A percentile compares a stretch with the other conserved stretches of the same genome.
Evolutionary conservation across 2,329 filamentous ascomycete genomes (phyloP).

Genomic region (Plenodomus tracheiphilus): DNA sequence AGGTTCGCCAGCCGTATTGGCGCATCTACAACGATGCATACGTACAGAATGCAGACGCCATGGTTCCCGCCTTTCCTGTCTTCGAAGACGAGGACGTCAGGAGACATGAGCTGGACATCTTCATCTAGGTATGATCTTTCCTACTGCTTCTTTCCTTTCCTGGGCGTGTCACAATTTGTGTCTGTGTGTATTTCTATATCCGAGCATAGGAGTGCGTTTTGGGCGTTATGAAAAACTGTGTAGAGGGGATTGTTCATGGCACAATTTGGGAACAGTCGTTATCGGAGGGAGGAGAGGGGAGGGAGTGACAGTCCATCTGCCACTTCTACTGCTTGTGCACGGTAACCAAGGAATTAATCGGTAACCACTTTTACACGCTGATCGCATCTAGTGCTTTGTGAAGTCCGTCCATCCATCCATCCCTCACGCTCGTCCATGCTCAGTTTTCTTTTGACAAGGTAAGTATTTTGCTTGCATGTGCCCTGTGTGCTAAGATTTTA

Average conservation of each 20-base stretch:
- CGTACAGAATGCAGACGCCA: constrained; percentile 87
- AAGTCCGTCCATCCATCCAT: not conserved
- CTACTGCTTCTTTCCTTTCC: constrained; percentile 1
- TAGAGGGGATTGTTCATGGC: too few relatives aligned
- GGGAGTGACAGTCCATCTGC: too few relatives aligned
- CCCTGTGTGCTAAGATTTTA: not conserved
- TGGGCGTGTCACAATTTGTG: not conserved
- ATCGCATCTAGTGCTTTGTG: not conserved
- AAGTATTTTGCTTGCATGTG: too few relatives aligned
- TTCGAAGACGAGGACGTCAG: constrained; percentile 79
- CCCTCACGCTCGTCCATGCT: not conserved
- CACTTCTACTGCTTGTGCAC: not conserved
- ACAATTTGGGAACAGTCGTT: not conserved
- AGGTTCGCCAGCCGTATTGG: constrained; percentile 95
- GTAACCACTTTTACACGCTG: not conserved
- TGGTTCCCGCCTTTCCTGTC: constrained; percentile 95
- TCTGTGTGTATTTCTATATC: not conserved
- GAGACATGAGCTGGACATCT: constrained; percentile 79
- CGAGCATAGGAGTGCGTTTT: constrained; percentile 2
- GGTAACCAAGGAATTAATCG: not conserved
- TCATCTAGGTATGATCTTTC: constrained; percentile 60
- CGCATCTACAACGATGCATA: constrained; percentile 96
- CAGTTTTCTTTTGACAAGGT: not conserved
- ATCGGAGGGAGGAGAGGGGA: not conserved
- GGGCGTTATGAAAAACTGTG: not conserved